Base-by-base conservation (phyloP, 345 rosid genomes). In the Nephelium lappaceum region DNA sequence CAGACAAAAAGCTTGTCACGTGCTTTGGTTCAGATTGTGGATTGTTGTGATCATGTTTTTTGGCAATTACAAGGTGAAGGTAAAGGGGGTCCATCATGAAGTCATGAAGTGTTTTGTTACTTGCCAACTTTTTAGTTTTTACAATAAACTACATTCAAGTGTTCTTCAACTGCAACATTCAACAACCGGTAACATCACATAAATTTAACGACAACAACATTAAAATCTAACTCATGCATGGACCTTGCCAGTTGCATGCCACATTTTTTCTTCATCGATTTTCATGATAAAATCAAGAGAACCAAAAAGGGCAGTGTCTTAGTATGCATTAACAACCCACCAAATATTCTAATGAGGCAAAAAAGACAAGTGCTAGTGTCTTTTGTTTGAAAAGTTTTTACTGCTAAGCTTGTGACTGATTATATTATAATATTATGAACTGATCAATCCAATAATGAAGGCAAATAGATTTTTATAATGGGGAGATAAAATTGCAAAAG, bases 81-180 rank as follows among this genome's bases (percentile, higher is more conserved):
- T 5, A 67, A 73, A 43, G 27, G 66, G 2, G 2, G 3, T 27
- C 60, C 78, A 63, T 64, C 61, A 74, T 31, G 3, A 31, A 2
- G 36, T 31, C 36, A 31, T 75, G 61, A 61, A 47, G 36, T 74
- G 61, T 18, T 45, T 27, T 60, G 61, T 15, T 11, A 25, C 69
- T 41, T 18, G 58, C 61, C 61, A 25, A 7, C 42, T 39, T 42
- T 39, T 39, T 4, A 9, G 36, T 1, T 31, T 31, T 31, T 31
- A 31, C 36, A 31, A 31, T 31, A 31, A 31, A 31, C 36, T 31
- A 41, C 9, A 41, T 41, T 73, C 55, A 61, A 74, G 57, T 8
- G 69, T 62, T 73, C 77, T 58, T 60, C 70, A 71, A 47, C 19
- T 23, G 45, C 77, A 43, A 39, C 31, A 25, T 41, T 41, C 43